A percentile compares a stretch with the other conserved stretches of the same genome.
Conservation (phyloP, 495 filamentous ascomycete species). For the Neurospora tetraspora region DNA sequence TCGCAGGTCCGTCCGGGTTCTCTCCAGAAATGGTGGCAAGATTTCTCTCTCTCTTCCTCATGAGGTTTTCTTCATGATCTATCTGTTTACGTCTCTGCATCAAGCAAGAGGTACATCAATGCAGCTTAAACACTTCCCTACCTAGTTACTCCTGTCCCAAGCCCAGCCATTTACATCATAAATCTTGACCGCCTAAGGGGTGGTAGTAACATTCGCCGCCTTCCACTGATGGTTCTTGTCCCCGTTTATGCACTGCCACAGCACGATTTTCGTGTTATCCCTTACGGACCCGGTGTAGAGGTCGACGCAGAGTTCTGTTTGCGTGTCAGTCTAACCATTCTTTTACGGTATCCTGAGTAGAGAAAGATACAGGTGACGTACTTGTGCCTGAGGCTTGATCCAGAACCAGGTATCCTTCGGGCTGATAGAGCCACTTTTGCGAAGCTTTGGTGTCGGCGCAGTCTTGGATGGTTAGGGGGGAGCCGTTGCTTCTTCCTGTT, state of each 20-base stretch:
- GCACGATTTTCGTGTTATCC: background rate
- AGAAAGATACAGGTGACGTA: too few species aligned
- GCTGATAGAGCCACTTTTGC: slow-evolving; percentile 39
- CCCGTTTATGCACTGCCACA: background rate
- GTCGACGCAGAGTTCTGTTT: background rate
- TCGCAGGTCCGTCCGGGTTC: too few species aligned
- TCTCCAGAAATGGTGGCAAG: too few species aligned
- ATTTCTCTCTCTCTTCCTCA: background rate
- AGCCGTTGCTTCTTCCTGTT: slow-evolving; percentile 42
- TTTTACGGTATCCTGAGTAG: too few species aligned
- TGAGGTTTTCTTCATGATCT: background rate
- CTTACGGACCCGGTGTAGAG: background rate
- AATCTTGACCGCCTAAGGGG: background rate
- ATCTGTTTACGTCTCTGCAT: too few species aligned
- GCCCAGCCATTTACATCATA: too few species aligned
- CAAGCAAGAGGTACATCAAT: too few species aligned
- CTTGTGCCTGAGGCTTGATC: background rate
- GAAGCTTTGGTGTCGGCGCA: slow-evolving; percentile 30
- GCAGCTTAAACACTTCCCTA: background rate
- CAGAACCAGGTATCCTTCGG: slow-evolving; percentile 22
- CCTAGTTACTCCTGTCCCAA: background rate
- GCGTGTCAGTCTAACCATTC: background rate
- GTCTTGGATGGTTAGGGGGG: slow-evolving; percentile 17
- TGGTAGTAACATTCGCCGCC: background rate
- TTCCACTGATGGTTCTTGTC: background rate